phyloP scores from a whole-genome alignment of 306 rosid species.

The Astragalus glycyphyllos region DNA sequence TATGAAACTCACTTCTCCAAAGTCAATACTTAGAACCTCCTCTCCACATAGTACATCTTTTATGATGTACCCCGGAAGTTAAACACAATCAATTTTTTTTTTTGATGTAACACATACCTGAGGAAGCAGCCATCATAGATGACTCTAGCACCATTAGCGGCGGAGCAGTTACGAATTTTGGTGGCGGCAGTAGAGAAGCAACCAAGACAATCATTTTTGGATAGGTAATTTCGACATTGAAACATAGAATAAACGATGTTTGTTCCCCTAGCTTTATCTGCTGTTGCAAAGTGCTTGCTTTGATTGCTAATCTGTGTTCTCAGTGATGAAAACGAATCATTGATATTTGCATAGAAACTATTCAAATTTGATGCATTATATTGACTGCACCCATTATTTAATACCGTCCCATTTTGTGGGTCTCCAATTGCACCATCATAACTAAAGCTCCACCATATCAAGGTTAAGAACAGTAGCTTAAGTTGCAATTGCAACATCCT shows the following conservation, averaged over 20 bases:
- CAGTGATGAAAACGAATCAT: conserved; percentile 50
- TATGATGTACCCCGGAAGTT: no score
- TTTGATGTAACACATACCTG: conserved; percentile 46
- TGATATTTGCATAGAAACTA: conserved; percentile 47
- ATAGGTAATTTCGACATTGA: conserved; percentile 67
- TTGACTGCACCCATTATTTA: conserved; percentile 59
- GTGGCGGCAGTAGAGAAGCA: conserved; percentile 54
- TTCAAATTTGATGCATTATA: conserved; percentile 45
- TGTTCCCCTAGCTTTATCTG: conserved; percentile 46
- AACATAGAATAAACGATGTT: conserved; percentile 47
- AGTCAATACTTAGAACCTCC: no score
- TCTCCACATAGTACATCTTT: no score
- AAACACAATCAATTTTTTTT: no score
- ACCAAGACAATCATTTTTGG: conserved; percentile 50
- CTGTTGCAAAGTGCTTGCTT: conserved; percentile 53
- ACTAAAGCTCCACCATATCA: conserved; percentile 37
- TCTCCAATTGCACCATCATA: conserved; percentile 41
- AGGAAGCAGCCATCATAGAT: conserved; percentile 74
- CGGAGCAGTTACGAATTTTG: conserved; percentile 59
- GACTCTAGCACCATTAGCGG: conserved; percentile 62
- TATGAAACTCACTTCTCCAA: no score
- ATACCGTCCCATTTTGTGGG: conserved; percentile 39
- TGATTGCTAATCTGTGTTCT: conserved; percentile 39
- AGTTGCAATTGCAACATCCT: background rate
- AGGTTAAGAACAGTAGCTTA: conserved; percentile 3